phyloP scores from a whole-genome alignment of 768 basidiomycete species.

The Termitomyces sp. region DNA sequence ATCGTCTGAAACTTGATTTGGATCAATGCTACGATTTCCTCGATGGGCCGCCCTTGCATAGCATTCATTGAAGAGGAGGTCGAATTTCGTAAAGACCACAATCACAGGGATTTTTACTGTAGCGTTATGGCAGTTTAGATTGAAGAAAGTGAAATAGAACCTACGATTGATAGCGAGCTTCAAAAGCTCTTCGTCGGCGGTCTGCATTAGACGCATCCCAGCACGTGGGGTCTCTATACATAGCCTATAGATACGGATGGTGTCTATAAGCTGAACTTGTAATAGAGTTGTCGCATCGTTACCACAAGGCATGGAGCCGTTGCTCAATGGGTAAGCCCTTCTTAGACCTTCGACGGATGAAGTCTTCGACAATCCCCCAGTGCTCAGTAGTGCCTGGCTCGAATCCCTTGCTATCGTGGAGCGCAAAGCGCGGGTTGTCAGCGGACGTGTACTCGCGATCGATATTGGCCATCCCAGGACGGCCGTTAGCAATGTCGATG shows the following conservation, averaged over 20 bases:
- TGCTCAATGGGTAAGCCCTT: not conserved
- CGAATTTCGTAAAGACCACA: not conserved
- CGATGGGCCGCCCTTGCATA: not conserved
- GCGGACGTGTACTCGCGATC: not conserved
- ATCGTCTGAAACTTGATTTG: not conserved
- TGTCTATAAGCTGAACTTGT: not conserved
- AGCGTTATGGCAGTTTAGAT: not conserved
- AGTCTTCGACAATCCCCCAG: not conserved
- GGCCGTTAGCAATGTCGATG: not conserved
- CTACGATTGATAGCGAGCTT: not conserved
- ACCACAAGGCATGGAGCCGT: conserved; percentile 3
- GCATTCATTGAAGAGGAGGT: not conserved
- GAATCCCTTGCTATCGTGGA: conserved; percentile 2
- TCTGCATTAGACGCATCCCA: not conserved
- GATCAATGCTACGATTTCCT: not conserved
- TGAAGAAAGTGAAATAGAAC: not conserved
- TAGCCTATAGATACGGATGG: not conserved
- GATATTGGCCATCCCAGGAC: not conserved
- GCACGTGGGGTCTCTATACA: not conserved
- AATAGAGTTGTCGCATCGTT: not conserved
- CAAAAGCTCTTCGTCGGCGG: not conserved
- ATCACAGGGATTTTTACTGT: not conserved
- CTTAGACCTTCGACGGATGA: not conserved
- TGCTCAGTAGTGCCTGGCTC: not conserved
- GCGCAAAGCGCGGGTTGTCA: not conserved